phyloP scores from a whole-genome alignment of 371 early-diverging fungal genomes.

The Catenaria anguillulae region DNA sequence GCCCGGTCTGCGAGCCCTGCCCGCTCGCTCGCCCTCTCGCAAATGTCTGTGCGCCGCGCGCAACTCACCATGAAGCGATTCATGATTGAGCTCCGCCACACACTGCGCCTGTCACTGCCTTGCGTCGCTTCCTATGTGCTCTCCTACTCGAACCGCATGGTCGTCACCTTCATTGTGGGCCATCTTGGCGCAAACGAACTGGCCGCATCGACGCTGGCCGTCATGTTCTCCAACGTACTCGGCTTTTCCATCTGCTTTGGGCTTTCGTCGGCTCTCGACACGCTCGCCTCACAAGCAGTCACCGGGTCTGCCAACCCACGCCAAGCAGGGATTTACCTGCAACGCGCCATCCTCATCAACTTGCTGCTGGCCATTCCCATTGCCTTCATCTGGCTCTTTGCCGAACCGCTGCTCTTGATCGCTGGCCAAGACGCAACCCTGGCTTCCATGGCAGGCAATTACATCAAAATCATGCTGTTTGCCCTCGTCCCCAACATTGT shows the following conservation, averaged over 20 bases:
- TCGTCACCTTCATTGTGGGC: slow-evolving; percentile 10
- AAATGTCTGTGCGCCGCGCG: too few relatives aligned
- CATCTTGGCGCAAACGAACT: slow-evolving; percentile 48
- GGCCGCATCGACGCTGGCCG: slow-evolving; percentile 55
- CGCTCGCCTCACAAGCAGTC: slow-evolving; percentile 72
- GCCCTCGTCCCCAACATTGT: slow-evolving; percentile 57
- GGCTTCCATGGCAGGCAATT: slow-evolving; percentile 37
- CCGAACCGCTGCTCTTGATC: slow-evolving; percentile 21
- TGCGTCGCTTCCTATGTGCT: neutral
- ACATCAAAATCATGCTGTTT: slow-evolving; percentile 44
- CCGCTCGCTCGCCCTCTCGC: too few relatives aligned
- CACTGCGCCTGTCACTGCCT: neutral
- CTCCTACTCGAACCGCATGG: neutral
- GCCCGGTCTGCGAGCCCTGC: too few relatives aligned
- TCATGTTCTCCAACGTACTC: slow-evolving; percentile 69
- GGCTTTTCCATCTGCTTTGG: slow-evolving; percentile 66
- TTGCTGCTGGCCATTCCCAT: slow-evolving; percentile 52
- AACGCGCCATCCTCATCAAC: slow-evolving; percentile 60
- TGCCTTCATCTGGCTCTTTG: slow-evolving; percentile 44
- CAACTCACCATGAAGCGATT: too few relatives aligned
- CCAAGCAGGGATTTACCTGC: slow-evolving; percentile 62
- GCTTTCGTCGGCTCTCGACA: slow-evolving; percentile 67
- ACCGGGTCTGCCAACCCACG: slow-evolving; percentile 54
- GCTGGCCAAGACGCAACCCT: slow-evolving; percentile 40
- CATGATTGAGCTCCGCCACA: too few relatives aligned